A percentile compares a stretch with the other conserved stretches of the same genome.
These are phyloP conservation scores for Microbotryum saponariae DNA, from an alignment of 1,284 basidiomycete species.

Conservation along the genomic window DNA sequence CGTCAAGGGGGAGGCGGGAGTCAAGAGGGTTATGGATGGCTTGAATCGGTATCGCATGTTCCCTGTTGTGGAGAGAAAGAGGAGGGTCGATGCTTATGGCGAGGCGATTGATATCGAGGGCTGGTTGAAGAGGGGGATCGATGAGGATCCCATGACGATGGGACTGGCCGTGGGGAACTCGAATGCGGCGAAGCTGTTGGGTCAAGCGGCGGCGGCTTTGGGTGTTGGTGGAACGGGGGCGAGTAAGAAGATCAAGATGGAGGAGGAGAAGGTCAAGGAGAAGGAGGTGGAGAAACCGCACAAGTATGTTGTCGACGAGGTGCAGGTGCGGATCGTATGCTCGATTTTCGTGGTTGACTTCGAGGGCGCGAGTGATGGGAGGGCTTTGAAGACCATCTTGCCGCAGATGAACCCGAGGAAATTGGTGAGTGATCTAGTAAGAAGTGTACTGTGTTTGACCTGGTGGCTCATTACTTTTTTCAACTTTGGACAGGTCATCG, in stretches of 20 bases:
- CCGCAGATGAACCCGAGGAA: slow-evolving; percentile 94
- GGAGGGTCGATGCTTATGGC: slow-evolving; percentile 88
- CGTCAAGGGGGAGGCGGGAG: slow-evolving; percentile 69
- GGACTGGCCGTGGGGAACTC: neutral
- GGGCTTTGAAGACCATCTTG: slow-evolving; percentile 92
- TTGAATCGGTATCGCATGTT: slow-evolving; percentile 90
- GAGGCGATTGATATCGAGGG: slow-evolving; percentile 88
- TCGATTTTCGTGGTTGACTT: slow-evolving; percentile 85
- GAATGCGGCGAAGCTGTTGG: slow-evolving; percentile 8
- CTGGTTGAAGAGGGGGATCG: slow-evolving; percentile 78
- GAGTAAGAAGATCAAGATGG: slow-evolving; percentile 51
- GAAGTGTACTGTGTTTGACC: neutral
- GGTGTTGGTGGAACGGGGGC: too few relatives aligned
- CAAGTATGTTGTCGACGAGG: slow-evolving; percentile 71
- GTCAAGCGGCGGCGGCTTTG: slow-evolving; percentile 5
- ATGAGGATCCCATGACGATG: slow-evolving; percentile 44
- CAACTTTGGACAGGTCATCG: slow-evolving; percentile 60
- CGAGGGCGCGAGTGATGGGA: slow-evolving; percentile 91
- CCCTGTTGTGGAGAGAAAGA: slow-evolving; percentile 86
- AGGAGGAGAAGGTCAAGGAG: slow-evolving; percentile 49
- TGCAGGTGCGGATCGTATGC: slow-evolving; percentile 72
- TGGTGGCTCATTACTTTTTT: slow-evolving; percentile 1
- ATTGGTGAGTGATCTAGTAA: slow-evolving; percentile 53
- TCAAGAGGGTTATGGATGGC: slow-evolving; percentile 53
- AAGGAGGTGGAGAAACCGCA: slow-evolving; percentile 64